phyloP scores from a whole-genome alignment of 352 stramenopile species.

The Globisporangium cylindrosporum region DNA sequence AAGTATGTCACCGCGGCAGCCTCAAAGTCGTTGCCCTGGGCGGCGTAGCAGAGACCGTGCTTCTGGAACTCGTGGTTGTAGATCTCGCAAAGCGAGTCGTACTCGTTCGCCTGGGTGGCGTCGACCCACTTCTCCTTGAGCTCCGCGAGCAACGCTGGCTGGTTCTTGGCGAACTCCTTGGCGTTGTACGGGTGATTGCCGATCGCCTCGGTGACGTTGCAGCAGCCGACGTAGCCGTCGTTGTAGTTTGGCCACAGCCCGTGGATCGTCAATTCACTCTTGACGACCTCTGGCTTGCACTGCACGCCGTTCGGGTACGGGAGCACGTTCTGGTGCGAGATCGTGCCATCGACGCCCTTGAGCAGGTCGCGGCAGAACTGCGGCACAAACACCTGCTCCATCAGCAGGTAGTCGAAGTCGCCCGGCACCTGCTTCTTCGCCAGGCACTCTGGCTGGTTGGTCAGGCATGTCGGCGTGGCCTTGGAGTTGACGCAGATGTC shows the following conservation, averaged over 20 bases:
- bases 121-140: constrained; percentile 68
- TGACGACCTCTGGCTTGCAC: constrained; percentile 43
- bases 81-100: constrained; percentile 60
- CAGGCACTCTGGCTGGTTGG: constrained; percentile 44
- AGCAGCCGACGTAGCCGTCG: constrained; percentile 68
- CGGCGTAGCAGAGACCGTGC: constrained; percentile 77
- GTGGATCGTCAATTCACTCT: constrained; percentile 70
- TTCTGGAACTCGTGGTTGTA: constrained; percentile 91
- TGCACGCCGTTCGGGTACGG: constrained; percentile 51
- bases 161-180: constrained; percentile 40
- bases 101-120: constrained; percentile 17
- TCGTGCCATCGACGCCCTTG: constrained; percentile 63
- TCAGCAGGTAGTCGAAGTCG: constrained; percentile 76
- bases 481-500: constrained; percentile 73
- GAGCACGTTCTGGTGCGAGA: constrained; percentile 79
- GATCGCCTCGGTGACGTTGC: constrained; percentile 50
- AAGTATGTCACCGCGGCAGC: constrained; percentile 19
- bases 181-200: constrained; percentile 61
- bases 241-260: constrained; percentile 78
- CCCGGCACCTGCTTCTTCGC: constrained; percentile 63
- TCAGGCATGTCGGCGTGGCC: constrained; percentile 58
- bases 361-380: constrained; percentile 84
- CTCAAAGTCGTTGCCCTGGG: constrained; percentile 21
- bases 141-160: constrained; percentile 42
- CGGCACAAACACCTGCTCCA: constrained; percentile 78